Percentiles rank a stretch among this genome's conserved stretches.
Conservation (phyloP, 2,329 filamentous ascomycete species). For the Capronia americana region DNA sequence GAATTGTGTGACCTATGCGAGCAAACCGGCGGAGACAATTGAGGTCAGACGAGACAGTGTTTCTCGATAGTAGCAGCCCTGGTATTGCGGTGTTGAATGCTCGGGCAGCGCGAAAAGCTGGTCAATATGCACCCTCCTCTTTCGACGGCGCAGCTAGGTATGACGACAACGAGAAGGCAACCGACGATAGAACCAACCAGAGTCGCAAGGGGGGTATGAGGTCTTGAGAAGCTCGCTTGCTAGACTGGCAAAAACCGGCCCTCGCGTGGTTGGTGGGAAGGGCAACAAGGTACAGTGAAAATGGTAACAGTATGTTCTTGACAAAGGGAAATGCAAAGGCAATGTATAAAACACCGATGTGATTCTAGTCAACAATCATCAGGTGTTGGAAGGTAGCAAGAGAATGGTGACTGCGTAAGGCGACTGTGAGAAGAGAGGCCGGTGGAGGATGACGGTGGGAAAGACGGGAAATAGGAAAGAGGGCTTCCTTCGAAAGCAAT, state of each 20-base stretch:
- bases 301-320: neutral
- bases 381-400: slow-evolving; percentile 3
- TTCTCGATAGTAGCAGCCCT: neutral
- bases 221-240: slow-evolving; percentile 4
- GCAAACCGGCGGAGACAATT: neutral
- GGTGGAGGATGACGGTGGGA: slow-evolving; percentile 24
- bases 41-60: neutral
- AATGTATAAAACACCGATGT: neutral
- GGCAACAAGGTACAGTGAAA: neutral
- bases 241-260: neutral
- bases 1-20: neutral
- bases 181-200: neutral
- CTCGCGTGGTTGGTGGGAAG: neutral
- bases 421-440: slow-evolving; percentile 14
- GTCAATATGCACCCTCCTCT: slow-evolving; percentile 2
- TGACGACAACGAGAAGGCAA: neutral
- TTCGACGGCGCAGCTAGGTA: neutral
- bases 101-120: neutral
- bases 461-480: slow-evolving; percentile 18
- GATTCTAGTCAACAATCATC: neutral
- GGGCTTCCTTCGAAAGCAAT: slow-evolving; percentile 22
- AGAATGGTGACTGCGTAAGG: slow-evolving; percentile 6
- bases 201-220: neutral
- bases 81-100: neutral
- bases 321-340: neutral